Conservation (phyloP, 495 filamentous ascomycete species). For the Xylaria palmicola region DNA sequence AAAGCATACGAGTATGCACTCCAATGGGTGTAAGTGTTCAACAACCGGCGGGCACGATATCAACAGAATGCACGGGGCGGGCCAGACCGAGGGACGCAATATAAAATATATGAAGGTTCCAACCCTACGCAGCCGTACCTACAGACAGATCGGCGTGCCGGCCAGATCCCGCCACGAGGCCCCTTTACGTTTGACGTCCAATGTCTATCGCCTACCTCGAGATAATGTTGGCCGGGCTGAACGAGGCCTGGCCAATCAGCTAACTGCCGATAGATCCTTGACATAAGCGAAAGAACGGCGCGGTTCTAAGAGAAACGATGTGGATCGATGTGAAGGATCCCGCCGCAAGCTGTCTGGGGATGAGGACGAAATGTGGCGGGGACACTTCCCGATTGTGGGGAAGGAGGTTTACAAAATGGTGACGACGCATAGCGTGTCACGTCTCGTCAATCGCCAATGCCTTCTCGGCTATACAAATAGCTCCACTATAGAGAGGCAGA, state of each 20-base stretch:
- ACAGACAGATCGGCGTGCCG: slow-evolving; percentile 15
- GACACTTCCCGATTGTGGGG: slow-evolving; percentile 10
- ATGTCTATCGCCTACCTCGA: background rate
- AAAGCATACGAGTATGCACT: background rate
- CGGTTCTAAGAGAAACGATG: slow-evolving; percentile 4
- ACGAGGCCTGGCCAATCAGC: slow-evolving; percentile 23
- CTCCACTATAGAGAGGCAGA: background rate
- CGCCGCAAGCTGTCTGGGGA: slow-evolving; percentile 9
- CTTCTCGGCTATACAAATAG: slow-evolving; percentile 2
- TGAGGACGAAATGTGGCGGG: slow-evolving; percentile 8
- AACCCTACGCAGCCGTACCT: slow-evolving; percentile 15
- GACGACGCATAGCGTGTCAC: slow-evolving; percentile 1
- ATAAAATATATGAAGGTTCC: slow-evolving; percentile 28
- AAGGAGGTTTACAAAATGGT: slow-evolving; percentile 11
- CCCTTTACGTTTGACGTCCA: background rate
- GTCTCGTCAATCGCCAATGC: slow-evolving; percentile 2
- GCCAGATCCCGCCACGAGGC: background rate
- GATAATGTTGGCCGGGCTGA: slow-evolving; percentile 24
- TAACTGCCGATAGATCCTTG: slow-evolving; percentile 27
- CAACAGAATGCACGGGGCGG: slow-evolving; percentile 7
- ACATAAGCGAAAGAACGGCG: slow-evolving; percentile 1
- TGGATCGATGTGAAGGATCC: slow-evolving; percentile 11
- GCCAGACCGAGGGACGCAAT: slow-evolving; percentile 29
- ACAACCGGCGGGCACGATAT: slow-evolving; percentile 1
- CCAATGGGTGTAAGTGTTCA: slow-evolving; percentile 5